Base-by-base conservation (phyloP, 2,329 filamentous ascomycete species). In the Tolypocladium nubicola region DNA sequence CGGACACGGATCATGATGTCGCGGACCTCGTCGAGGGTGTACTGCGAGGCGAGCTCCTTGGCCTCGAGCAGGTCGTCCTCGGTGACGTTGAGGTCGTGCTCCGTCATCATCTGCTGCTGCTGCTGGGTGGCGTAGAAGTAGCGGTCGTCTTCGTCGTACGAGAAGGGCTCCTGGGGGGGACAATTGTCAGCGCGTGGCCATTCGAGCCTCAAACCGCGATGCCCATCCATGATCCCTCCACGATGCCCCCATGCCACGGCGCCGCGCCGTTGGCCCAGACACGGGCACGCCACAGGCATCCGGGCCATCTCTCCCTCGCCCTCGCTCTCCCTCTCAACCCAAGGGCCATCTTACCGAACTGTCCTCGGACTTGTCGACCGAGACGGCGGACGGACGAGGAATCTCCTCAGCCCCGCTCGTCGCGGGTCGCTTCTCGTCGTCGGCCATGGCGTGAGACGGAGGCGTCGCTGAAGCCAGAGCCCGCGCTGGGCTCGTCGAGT, bases 51-150 rank as follows among this genome's bases (percentile, higher is more conserved):
- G 47, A 75, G 66, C 58, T 75, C 74, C 61, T 73, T 74, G 56
- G 75, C 76, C 62, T 78, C 73, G 56, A 75, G 70, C 10, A 78
- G 67, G 59, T 78, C 75, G 52, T 76, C 70, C 61, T 77, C 75
- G 52, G 75, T 77, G 38, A 76, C 74, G 59, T 77, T 75, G 56
- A 77, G 70, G 57, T 73, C 69, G 57, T 73, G 71, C 61, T 72
- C 70, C 33, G 71, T 66, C 38, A 57, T 54, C 23, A 59, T 58
- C 16, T 62, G 63, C 23, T 56, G 60, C 21, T 57, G 59, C 11
- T 70, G 68, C 57, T 69, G 65, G 39, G 67, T 65, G 8, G 61
- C 59, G 33, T 64, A 64, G 55, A 67, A 66, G 54, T 70, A 66
- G 60, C 60, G 64, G 50, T 71, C 71, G 61, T 73, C 71, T 63